phyloP scores from a whole-genome alignment of 23 red algal species.

The Pyropia yezoensis region DNA sequence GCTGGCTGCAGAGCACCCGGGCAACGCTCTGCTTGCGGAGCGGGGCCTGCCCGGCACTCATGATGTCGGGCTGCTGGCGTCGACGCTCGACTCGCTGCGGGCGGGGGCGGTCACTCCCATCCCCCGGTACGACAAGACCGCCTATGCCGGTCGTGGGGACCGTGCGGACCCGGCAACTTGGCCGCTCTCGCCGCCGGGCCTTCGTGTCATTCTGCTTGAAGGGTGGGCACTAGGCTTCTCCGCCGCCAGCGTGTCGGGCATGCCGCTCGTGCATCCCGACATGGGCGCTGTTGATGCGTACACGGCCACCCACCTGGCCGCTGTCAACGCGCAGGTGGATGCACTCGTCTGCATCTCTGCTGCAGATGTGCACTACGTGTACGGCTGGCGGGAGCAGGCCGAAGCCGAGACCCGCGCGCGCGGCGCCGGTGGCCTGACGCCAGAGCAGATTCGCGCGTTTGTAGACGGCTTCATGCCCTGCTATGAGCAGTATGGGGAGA shows the following conservation, averaged over 20 bases:
- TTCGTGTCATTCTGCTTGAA: conserved; percentile 68
- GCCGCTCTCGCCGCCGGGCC: background rate
- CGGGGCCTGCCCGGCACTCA: conserved; percentile 93
- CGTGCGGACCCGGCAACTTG: conserved; percentile 60
- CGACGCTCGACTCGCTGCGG: conserved; percentile 31
- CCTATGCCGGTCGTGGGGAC: conserved; percentile 74
- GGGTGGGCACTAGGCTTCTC: conserved; percentile 83
- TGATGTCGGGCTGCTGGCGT: conserved; percentile 44
- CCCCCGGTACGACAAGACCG: conserved; percentile 91
- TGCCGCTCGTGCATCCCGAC: conserved; percentile 12
- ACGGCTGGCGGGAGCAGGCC: conserved; percentile 86
- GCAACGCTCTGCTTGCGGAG: conserved; percentile 61
- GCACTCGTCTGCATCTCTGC: conserved; percentile 69
- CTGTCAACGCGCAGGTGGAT: conserved; percentile 62
- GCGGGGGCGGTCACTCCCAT: conserved; percentile 15
- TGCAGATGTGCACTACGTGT: conserved; percentile 68
- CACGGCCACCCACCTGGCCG: conserved; percentile 27
- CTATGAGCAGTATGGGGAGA: conserved; percentile 62
- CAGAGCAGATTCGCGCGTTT: conserved; percentile 88
- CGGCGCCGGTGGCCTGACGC: conserved; percentile 42
- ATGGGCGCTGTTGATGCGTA: conserved; percentile 51
- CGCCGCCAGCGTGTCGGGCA: conserved; percentile 11
- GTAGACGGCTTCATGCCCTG: conserved; percentile 87
- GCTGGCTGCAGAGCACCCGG: conserved; percentile 26
- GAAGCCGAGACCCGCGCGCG: conserved; percentile 45